Percentiles rank a stretch among this genome's conserved stretches.
Conservation (phyloP, 1,284 basidiomycete genomes). For the Cutaneotrichosporon sp. region DNA sequence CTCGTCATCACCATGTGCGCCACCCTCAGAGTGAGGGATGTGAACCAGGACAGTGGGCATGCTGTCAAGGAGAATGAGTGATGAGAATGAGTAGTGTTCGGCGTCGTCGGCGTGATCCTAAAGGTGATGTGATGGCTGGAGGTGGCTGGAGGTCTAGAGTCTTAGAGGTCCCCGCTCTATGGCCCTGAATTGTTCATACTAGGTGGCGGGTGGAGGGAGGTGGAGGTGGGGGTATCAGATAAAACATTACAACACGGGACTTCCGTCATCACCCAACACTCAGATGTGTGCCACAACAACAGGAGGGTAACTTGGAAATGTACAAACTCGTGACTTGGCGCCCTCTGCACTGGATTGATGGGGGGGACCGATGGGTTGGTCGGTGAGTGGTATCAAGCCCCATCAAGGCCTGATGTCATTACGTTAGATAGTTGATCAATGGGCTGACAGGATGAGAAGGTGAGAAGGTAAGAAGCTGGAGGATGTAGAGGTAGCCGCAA, state of each 20-base stretch:
- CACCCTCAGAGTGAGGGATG: not conserved
- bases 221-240: not conserved
- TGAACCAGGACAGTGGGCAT: slow-evolving; percentile 11
- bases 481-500: too few relatives aligned
- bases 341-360: too few relatives aligned
- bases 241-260: not conserved
- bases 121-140: not conserved
- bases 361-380: too few relatives aligned
- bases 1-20: not conserved
- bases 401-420: too few relatives aligned
- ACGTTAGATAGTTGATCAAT: too few relatives aligned
- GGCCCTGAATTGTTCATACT: not conserved
- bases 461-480: too few relatives aligned
- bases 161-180: not conserved
- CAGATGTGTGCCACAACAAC: too few relatives aligned
- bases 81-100: not conserved
- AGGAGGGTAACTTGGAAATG: too few relatives aligned
- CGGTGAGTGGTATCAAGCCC: too few relatives aligned
- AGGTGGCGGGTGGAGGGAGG: too few relatives aligned
- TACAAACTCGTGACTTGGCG: too few relatives aligned
- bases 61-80: not conserved
- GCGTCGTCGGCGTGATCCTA: not conserved
- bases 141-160: not conserved
- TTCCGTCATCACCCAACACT: not conserved
- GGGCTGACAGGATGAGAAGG: too few relatives aligned